Evolutionary conservation across 1,284 basidiomycete genomes (phyloP), one percentile per base, ranked within the genome.

Genomic region (Stereum hirsutum): DNA sequence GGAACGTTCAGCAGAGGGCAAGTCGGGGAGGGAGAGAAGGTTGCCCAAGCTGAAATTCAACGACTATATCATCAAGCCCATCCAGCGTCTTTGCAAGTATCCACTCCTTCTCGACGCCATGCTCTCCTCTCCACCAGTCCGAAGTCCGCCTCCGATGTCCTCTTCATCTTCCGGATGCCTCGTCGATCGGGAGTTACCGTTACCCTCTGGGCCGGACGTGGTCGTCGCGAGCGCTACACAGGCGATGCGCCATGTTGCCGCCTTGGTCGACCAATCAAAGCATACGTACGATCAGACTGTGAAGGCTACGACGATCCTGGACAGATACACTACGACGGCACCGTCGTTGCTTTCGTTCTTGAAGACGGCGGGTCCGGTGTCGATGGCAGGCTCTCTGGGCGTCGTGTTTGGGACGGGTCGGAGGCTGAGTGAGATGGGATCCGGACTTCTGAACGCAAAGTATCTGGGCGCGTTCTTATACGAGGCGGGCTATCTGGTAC

Each of bases 391-490:
- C 14, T 79, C 87, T 2, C 62, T 95, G 49, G 90, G 94, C 53
- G 82, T 91, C 32, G 76, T 93, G 46, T 78, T 89, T 57, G 42
- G 32, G 14, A 43, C 41, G 10, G 75, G 82, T 56, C 72, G 74
- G 46, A 56, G 62, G 11, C 55, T 57, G 14, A 5, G 64, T 62
- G 41, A 51, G 59, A 24, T 49, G 65, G 39, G 59, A 33, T 60
- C 56, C 7, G 60, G 68, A 33, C 72, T 72, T 20, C 68, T 86
- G 49, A 84, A 80, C 55, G 85, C 89, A 47, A 89, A 87, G 58
- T 93, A 94, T 59, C 69, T 90, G 15, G 91, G 87, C 28, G 88
- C 86, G 8, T 94, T 96, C 59, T 65, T 97, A 37, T 97, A 92
- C 57, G 65, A 75, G 10, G 89, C 89, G 12, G 84, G 81, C 12